phyloP scores from a whole-genome alignment of 2,329 filamentous ascomycete genomes.

The Colletotrichum liaoningense region DNA sequence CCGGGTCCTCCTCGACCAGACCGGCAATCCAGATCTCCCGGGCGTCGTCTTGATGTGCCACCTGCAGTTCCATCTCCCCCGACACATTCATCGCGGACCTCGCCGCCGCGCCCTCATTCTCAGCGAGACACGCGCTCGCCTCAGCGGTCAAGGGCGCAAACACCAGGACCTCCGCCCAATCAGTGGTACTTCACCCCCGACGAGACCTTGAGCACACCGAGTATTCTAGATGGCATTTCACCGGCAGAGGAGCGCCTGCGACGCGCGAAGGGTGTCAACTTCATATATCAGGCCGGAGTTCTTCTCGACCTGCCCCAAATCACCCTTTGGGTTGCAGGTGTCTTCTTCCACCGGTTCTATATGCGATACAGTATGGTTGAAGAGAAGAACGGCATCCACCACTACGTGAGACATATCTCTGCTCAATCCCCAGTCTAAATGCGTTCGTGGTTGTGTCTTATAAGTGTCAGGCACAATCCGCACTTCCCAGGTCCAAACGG shows the following conservation, averaged over 20 bases:
- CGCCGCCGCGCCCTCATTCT: conserved; percentile 62
- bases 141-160: conserved; percentile 37
- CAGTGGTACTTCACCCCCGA: conserved; percentile 94
- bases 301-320: conserved; percentile 92
- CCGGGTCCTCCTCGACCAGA: conserved; percentile 51
- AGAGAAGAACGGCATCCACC: conserved; percentile 82
- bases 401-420: conserved; percentile 75
- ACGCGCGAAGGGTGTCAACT: conserved; percentile 93
- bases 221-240: conserved; percentile 83
- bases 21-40: conserved; percentile 61
- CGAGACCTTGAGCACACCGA: conserved; percentile 85
- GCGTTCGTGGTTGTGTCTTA: conserved; percentile 10
- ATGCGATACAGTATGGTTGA: conserved; percentile 89
- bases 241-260: conserved; percentile 82
- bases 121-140: conserved; percentile 57
- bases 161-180: conserved; percentile 50
- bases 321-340: conserved; percentile 89
- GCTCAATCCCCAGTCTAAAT: background rate
- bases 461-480: conserved; percentile 23
- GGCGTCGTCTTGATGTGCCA: conserved; percentile 65
- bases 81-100: conserved; percentile 64
- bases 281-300: conserved; percentile 94
- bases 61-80: conserved; percentile 73
- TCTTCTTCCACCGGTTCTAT: conserved; percentile 96
- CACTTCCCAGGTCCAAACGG: conserved; percentile 32